These are phyloP conservation scores for Blepharisma japonicum DNA, from an alignment of 73 alveolate genomes.

Conservation along the genomic window DNA sequence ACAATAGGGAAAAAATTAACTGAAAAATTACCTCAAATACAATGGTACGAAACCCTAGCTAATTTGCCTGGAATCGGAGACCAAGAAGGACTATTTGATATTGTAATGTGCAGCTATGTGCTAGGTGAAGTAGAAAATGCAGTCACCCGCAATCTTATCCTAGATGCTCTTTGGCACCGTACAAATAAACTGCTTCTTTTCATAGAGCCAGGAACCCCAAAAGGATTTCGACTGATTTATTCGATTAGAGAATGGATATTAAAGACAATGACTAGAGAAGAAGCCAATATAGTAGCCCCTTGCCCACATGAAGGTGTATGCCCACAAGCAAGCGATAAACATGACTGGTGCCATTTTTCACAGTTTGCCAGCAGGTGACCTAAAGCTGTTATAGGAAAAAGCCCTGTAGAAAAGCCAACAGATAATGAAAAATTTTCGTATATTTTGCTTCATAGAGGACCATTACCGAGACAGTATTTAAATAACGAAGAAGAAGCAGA, in stretches of 20 bases:
- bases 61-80: constrained; percentile 48
- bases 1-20: constrained; percentile 58
- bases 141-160: constrained; percentile 35
- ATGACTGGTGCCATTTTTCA: constrained; percentile 69
- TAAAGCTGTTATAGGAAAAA: constrained; percentile 51
- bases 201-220: constrained; percentile 71
- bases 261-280: constrained; percentile 41
- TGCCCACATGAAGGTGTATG: constrained; percentile 72
- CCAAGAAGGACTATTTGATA: constrained; percentile 59
- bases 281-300: constrained; percentile 65
- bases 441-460: constrained; percentile 40
- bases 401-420: constrained; percentile 37
- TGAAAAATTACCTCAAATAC: constrained; percentile 33
- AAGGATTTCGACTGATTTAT: constrained; percentile 53
- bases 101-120: constrained; percentile 56
- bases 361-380: constrained; percentile 41
- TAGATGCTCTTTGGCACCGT: constrained; percentile 62
- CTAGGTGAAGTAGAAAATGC: constrained; percentile 53
- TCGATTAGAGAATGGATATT: constrained; percentile 29
- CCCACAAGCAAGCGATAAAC: constrained; percentile 61
- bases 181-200: constrained; percentile 47
- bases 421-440: constrained; percentile 65
- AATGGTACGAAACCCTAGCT: constrained; percentile 56
- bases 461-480: constrained; percentile 3
- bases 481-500: constrained; percentile 30